Evolutionary conservation across 371 early-diverging fungal genomes (phyloP), one percentile per base, ranked within the genome.

Genomic region (Circinella minor): DNA sequence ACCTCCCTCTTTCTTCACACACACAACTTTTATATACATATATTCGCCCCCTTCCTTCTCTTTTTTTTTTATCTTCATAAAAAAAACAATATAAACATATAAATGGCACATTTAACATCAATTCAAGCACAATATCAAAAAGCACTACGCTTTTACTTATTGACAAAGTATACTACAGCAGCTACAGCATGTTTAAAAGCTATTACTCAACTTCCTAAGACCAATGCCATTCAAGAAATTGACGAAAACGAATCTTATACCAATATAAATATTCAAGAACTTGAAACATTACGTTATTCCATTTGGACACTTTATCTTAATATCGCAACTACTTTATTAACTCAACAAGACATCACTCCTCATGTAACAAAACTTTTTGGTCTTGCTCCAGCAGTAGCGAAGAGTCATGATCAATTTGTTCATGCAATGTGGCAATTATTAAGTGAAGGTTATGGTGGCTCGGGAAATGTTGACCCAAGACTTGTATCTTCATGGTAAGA

Each of bases 401-500:
- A 60, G 8, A 64, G 67, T 5, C 59, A 70, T 37, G 72, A 73
- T 9, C 68, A 78, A 10, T 66, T 73, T 9, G 72, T 74, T 34
- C 71, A 65, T 46, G 63, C 47, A 8, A 54, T 82, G 37, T 82
- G 80, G 81, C 27, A 76, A 62, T 20, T 78, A 7, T 46, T 73
- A 8, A 65, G 65, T 3, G 66, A 71, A 37, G 73, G 73, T 17
- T 73, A 73, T 62, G 55, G 55, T 3, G 55, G 43, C 4, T 63
- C 70, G 14, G 74, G 71, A 8, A 51, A 66, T 36, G 74, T 76
- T 4, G 77, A 84, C 49, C 64, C 76, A 18, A 11, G 70, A 18
- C 67, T 84, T 60, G 72, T 84, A 5, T 68, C 71, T 57, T 74
- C 78, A 38, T 77, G 71, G 84, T 84, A 81, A 70, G 74, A 11